These are phyloP conservation scores for Vanrija sp. DNA, from an alignment of 1,284 basidiomycete species.

Conservation along the genomic window DNA sequence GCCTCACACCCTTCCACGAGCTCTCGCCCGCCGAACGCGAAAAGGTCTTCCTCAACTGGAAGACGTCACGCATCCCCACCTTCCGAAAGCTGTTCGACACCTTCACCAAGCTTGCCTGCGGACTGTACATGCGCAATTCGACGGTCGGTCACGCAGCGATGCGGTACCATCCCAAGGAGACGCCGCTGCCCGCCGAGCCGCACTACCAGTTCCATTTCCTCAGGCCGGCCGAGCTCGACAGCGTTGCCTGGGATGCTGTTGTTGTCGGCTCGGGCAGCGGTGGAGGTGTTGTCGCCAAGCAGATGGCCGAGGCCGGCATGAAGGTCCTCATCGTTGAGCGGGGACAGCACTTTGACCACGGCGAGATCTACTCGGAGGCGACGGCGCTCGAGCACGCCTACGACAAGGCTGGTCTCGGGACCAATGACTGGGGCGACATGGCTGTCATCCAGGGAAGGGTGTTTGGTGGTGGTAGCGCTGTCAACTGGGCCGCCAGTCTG, in stretches of 20 bases:
- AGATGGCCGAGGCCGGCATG: conserved; percentile 41
- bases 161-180: conserved; percentile 1
- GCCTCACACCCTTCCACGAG: conserved; percentile 13
- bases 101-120: conserved; percentile 9
- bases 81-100: conserved; percentile 14
- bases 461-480: conserved; percentile 52
- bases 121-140: conserved; percentile 12
- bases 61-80: conserved; percentile 3
- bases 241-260: conserved; percentile 6
- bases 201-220: conserved; percentile 5
- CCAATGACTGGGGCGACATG: conserved; percentile 46
- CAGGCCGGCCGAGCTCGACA: neutral
- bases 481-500: conserved; percentile 53
- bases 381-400: conserved; percentile 46
- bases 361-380: conserved; percentile 40
- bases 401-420: conserved; percentile 46
- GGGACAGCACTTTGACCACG: conserved; percentile 46
- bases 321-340: conserved; percentile 52
- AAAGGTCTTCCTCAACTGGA: conserved; percentile 10
- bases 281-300: conserved; percentile 46
- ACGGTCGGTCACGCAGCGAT: conserved; percentile 6
- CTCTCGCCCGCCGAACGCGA: conserved; percentile 9
- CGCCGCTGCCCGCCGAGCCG: neutral
- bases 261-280: conserved; percentile 52
- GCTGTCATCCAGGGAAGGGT: conserved; percentile 48